Evolutionary conservation across 352 stramenopile species (phyloP), one percentile per base, ranked within the genome.

Genomic region (Phytophthora colocasiae): DNA sequence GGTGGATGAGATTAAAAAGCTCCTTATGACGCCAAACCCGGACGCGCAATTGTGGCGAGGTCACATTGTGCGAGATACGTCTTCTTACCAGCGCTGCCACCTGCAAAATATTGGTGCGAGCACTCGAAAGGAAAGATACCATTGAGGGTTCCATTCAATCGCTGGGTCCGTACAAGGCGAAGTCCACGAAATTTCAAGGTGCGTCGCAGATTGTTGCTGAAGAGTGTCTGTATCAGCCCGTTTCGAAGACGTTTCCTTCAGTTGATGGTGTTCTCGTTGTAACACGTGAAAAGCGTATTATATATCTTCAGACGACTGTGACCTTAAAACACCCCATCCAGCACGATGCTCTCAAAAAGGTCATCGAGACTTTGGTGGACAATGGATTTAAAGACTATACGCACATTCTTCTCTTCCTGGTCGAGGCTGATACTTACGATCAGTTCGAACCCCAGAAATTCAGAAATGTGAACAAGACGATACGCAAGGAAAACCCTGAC

Each of bases 161-260:
- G n/a, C n/a, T n/a, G n/a, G n/a, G n/a, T n/a, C n/a, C 19, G 19
- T 22, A 22, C 19, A 22, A 22, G 19, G 19, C 19, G 19, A 22
- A n/a, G n/a, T n/a, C n/a, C n/a, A n/a, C n/a, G n/a, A n/a, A n/a
- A n/a, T n/a, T 22, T 22, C 19, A 22, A 22, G 19, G n/a, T 0
- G 19, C 0, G 19, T 22, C 1, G 19, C 0, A 22, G 19, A 22
- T n/a, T n/a, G n/a, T n/a, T n/a, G n/a, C n/a, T 22, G 19, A 22
- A n/a, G n/a, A n/a, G n/a, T 22, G 19, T 22, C 19, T 22, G 19
- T 22, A 22, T 22, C 19, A 10, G 31, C n/a, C n/a, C 14, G 0
- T 74, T n/a, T 78, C 61, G 60, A 70, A 73, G 48, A 70, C 39
- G 11, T 75, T 73, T 61, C 70, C 70, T 53, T 57, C 59, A 58